Base-by-base conservation (phyloP, 306 rosid species). In the Medicago arabica region DNA sequence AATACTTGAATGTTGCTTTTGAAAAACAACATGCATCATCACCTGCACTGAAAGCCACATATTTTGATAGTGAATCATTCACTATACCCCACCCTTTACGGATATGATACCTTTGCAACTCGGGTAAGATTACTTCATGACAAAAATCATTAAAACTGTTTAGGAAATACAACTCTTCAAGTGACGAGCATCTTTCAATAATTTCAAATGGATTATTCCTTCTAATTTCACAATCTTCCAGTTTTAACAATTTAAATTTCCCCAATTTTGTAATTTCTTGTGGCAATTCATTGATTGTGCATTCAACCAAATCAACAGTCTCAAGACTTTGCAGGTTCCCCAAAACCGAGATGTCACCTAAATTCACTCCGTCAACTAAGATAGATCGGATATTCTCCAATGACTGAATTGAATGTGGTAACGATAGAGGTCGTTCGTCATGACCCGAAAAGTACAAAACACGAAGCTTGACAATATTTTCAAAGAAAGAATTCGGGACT, bases 291-390 rank as follows among this genome's bases (percentile, higher is more conserved):
- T 1, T 0, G 0, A 72, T 1, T 0, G 0, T 0, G 31, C 86
- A 74, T 0, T 0, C 0, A 2, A 0, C 5, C 17, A 83, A 36
- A 4, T 75, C 80, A 9, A 83, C 70, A n/a, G 60, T 46, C 51
- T 74, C 75, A 1, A 83, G 75, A 0, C n/a, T 23, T 0, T 12
- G 41, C 0, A 83, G n/a, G 6, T 9, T 44, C 63, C 21, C 78
- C 15, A 78, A 0, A 25, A 61, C 1, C 50, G 86, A 59, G 40
- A 78, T 11, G 41, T 73, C 74, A 59, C 19, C 76, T 19, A 82
- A 67, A 0, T 0, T 6, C 0, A 17, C 21, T 0, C 3, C 1
- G 3, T 1, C 0, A 13, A 77, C 2, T 0, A 12, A 0, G 7
- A 81, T 2, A 63, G 73, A 28, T 1, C 10, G 68, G 5, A 75